phyloP scores from a whole-genome alignment of 2,329 filamentous ascomycete species.

The Eurotiales sp. region DNA sequence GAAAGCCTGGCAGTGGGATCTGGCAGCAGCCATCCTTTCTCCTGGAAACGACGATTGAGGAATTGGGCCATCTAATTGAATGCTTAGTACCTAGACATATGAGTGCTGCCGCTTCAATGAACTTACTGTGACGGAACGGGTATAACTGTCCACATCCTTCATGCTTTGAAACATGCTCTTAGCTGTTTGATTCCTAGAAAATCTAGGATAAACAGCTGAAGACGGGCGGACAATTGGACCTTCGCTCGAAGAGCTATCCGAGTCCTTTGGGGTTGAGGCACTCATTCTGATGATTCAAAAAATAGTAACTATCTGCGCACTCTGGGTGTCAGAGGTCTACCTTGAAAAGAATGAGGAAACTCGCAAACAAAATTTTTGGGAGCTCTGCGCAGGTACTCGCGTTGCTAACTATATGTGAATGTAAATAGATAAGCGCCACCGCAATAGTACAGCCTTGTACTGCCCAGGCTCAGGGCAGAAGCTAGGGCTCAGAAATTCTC shows the following conservation, averaged over 20 bases:
- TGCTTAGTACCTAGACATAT: too few species aligned
- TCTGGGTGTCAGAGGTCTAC: not conserved
- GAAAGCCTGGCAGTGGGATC: constrained; percentile 11
- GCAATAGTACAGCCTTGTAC: not conserved
- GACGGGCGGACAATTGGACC: not conserved
- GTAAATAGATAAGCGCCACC: not conserved
- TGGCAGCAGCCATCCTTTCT: constrained; percentile 12
- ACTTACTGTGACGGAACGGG: constrained; percentile 13
- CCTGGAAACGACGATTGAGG: constrained; percentile 12
- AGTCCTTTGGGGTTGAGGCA: not conserved
- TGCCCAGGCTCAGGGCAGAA: not conserved
- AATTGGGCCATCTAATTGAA: constrained; percentile 13
- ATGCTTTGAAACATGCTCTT: constrained; percentile 8
- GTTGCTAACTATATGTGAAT: constrained; percentile 1
- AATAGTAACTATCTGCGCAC: not conserved
- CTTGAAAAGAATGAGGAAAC: too few species aligned
- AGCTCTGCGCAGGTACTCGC: too few species aligned
- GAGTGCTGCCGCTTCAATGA: too few species aligned
- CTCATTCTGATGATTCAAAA: not conserved
- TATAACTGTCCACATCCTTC: constrained; percentile 12
- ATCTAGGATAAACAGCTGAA: not conserved
- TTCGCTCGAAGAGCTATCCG: constrained; percentile 4
- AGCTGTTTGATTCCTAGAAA: constrained; percentile 6
- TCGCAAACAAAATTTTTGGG: too few species aligned
- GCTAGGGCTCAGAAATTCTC: not conserved